Evolutionary conservation across 352 stramenopile species (phyloP), one percentile per base, ranked within the genome.

Genomic region (Phytophthora colocasiae): DNA sequence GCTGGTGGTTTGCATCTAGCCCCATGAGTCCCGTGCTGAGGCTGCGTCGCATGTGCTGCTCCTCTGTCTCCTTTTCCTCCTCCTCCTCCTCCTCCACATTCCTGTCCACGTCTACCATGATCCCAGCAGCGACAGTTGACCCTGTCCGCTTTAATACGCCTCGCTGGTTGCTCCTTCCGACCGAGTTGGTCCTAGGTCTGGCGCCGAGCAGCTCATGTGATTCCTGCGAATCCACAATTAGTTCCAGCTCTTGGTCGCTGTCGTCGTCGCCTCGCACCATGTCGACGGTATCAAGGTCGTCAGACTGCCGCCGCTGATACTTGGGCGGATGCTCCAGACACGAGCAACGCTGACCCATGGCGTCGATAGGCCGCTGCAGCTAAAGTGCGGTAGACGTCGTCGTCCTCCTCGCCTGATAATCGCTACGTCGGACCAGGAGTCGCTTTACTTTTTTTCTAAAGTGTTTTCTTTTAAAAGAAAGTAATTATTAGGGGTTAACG

Each of bases 301-400:
- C 84, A 19, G 80, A 93, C 38, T 72, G 66, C 27, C 80, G 82
- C 32, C 80, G 80, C 73, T 81, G 71, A 45, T 78, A 75, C 69
- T 90, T 89, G 57, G 63, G 80, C 38, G 75, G 73, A 26, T 90
- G 82, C 51, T 92, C 72, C 62, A 89, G 55, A 63, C 87, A 96
- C 56, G 87, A 91, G 65, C 87, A 96, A 60, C 78, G 63, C 64
- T 92, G 83, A 32, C 85, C 83, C 87, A 94, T 94, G 34, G 14
- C 48, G 63, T 40, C 36, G 24, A 67, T 47, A 27, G 19, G 17
- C 41, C 10, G 43, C n/a, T n/a, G n/a, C n/a, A 60, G 26, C 39
- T 17, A 64, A 27, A 50, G 51, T 14, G 49, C 52, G 11, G 22
- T 17, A 14, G 24, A 47, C 8, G 22, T 3, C 5, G 41, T 63